A percentile compares a stretch with the other conserved stretches of the same genome.
Conservation (phyloP, 2,329 filamentous ascomycete species). For the Pestalotiopsis sp. region DNA sequence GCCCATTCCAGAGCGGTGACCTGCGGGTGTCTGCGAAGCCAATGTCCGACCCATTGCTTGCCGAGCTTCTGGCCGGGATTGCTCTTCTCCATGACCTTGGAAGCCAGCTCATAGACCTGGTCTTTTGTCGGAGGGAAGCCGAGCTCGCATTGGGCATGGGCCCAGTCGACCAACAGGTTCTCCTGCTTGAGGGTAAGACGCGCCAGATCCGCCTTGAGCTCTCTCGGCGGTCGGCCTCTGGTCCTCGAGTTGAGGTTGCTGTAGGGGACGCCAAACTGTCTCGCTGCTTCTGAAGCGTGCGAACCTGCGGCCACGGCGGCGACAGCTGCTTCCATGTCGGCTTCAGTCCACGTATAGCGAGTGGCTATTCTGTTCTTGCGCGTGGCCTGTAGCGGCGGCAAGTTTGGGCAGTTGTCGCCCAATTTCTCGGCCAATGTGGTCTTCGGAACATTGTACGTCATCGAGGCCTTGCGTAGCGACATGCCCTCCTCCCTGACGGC, state of each 20-base stretch:
- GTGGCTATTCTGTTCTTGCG: constrained; percentile 13
- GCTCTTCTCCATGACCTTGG: constrained; percentile 22
- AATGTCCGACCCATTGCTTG: constrained; percentile 29
- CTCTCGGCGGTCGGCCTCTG: constrained; percentile 17
- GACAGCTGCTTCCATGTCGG: constrained; percentile 23
- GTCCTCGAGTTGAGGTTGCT: constrained; percentile 25
- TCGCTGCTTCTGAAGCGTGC: constrained; percentile 19
- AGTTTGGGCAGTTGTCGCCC: constrained; percentile 17
- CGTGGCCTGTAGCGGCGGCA: constrained; percentile 16
- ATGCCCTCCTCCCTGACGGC: constrained; percentile 24
- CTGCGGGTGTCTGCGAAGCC: constrained; percentile 23
- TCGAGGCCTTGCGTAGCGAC: constrained; percentile 23
- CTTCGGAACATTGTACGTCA: constrained; percentile 23
- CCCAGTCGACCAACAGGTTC: constrained; percentile 26
- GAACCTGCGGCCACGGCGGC: constrained; percentile 19
- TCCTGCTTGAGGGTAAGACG: constrained; percentile 25
- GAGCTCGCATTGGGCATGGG: constrained; percentile 20
- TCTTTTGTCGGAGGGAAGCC: constrained; percentile 26
- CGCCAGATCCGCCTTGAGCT: constrained; percentile 22
- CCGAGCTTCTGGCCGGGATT: constrained; percentile 20
- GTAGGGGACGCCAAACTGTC: constrained; percentile 25
- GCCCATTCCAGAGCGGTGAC: constrained; percentile 23
- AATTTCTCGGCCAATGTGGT: constrained; percentile 23
- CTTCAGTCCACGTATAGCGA: constrained; percentile 20
- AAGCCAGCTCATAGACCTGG: constrained; percentile 24